These are phyloP conservation scores for Microbotryum lychnidis-dioicae DNA, from an alignment of 1,284 basidiomycete species.

Conservation along the genomic window DNA sequence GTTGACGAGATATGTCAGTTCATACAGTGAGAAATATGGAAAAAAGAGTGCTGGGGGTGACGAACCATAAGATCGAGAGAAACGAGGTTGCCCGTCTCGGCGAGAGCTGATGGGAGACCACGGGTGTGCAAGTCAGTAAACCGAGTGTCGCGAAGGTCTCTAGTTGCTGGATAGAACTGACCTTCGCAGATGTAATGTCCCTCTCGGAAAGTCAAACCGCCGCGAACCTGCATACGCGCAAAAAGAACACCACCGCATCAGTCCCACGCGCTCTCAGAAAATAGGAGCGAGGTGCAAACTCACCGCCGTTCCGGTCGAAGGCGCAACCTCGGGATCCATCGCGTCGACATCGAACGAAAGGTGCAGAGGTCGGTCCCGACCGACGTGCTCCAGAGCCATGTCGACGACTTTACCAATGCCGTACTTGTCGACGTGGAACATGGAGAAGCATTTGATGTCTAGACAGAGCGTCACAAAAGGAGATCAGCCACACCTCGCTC, in stretches of 20 bases:
- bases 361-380: conserved; percentile 80
- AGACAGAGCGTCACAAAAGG: background rate
- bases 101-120: conserved; percentile 50
- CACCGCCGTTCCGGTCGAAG: conserved; percentile 87
- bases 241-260: background rate
- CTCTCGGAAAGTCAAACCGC: conserved; percentile 93
- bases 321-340: conserved; percentile 80
- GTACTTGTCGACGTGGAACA: conserved; percentile 97
- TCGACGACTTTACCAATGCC: conserved; percentile 93
- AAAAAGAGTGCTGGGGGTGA: background rate
- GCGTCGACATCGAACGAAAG: conserved; percentile 85
- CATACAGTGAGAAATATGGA: background rate
- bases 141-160: no score
- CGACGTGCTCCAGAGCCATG: conserved; percentile 90
- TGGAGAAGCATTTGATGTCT: conserved; percentile 85
- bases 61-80: conserved; percentile 81
- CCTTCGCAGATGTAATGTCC: conserved; percentile 91
- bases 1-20: background rate
- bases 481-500: background rate
- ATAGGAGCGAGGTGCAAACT: conserved; percentile 28
- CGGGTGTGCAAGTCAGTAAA: no score
- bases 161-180: background rate
- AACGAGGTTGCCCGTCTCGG: conserved; percentile 86
- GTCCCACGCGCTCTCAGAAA: background rate
- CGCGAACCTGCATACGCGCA: conserved; percentile 57